Evolutionary conservation across 2,329 filamentous ascomycete genomes (phyloP).

Genomic region (Botrytis squamosa): DNA sequence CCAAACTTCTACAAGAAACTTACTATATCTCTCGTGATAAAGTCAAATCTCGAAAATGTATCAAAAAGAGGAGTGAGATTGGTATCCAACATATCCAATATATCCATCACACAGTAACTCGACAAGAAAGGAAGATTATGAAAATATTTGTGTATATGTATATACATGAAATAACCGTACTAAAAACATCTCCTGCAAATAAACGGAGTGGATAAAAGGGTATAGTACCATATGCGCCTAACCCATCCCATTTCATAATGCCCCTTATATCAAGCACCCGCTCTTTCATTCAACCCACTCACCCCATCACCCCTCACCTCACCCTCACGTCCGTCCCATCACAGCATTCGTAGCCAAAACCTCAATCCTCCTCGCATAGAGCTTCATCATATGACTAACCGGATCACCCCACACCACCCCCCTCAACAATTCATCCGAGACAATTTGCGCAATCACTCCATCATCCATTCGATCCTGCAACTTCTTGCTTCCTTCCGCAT

Average conservation of each 20-base stretch:
- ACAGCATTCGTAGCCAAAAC: constrained; percentile 67
- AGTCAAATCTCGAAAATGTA: neutral
- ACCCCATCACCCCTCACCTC: no score
- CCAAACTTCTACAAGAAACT: no score
- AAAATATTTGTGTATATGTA: neutral
- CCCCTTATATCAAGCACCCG: neutral
- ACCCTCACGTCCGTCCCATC: constrained; percentile 41
- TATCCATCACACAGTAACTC: neutral
- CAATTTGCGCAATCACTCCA: constrained; percentile 66
- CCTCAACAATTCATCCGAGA: constrained; percentile 66
- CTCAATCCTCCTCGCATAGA: constrained; percentile 74
- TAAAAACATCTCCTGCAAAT: neutral
- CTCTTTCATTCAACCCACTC: neutral
- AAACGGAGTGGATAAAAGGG: neutral
- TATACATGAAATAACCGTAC: neutral
- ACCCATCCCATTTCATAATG: neutral
- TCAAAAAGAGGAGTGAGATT: no score
- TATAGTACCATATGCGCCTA: constrained; percentile 11
- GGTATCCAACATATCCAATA: neutral
- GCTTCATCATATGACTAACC: constrained; percentile 73
- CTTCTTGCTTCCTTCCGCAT: constrained; percentile 43
- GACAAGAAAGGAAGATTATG: accelerated
- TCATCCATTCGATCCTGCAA: constrained; percentile 52
- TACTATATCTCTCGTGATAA: neutral
- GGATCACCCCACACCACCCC: constrained; percentile 79